Evolutionary conservation across 352 stramenopile species (phyloP).

Genomic region (Phytophthora capsici): DNA sequence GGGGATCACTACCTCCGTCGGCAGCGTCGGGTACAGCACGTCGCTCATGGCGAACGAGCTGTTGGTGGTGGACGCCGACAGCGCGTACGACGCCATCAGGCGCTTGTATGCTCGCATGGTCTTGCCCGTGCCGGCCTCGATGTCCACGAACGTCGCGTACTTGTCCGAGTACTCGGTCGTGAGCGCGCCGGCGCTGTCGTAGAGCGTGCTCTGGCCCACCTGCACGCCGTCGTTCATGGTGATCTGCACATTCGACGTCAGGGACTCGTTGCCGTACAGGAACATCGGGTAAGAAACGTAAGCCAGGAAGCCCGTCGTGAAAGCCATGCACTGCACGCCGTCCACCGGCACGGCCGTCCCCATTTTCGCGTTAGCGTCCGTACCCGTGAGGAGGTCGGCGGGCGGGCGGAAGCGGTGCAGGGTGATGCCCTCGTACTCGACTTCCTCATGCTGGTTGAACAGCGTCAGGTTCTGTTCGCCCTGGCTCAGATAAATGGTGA

Average conservation of each 20-base stretch:
- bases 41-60: slow-evolving; percentile 61
- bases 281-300: slow-evolving; percentile 71
- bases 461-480: slow-evolving; percentile 69
- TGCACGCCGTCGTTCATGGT: slow-evolving; percentile 54
- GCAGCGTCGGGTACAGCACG: slow-evolving; percentile 58
- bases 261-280: slow-evolving; percentile 56
- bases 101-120: slow-evolving; percentile 76
- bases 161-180: slow-evolving; percentile 56
- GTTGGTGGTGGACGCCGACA: slow-evolving; percentile 42
- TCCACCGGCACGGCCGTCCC: slow-evolving; percentile 58
- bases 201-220: slow-evolving; percentile 52
- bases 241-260: slow-evolving; percentile 54
- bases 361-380: slow-evolving; percentile 30
- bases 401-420: slow-evolving; percentile 61
- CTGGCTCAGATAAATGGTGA: slow-evolving; percentile 60
- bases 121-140: slow-evolving; percentile 75
- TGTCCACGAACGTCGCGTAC: slow-evolving; percentile 67
- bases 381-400: slow-evolving; percentile 38
- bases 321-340: slow-evolving; percentile 57
- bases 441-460: slow-evolving; percentile 46
- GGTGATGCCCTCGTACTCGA: slow-evolving; percentile 54
- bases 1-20: slow-evolving; percentile 57
- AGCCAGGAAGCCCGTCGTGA: slow-evolving; percentile 59
- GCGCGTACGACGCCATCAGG: slow-evolving; percentile 66
- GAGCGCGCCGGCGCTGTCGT: slow-evolving; percentile 47